Base-by-base conservation (phyloP, 1,284 basidiomycete species). In the Ustilago nuda region DNA sequence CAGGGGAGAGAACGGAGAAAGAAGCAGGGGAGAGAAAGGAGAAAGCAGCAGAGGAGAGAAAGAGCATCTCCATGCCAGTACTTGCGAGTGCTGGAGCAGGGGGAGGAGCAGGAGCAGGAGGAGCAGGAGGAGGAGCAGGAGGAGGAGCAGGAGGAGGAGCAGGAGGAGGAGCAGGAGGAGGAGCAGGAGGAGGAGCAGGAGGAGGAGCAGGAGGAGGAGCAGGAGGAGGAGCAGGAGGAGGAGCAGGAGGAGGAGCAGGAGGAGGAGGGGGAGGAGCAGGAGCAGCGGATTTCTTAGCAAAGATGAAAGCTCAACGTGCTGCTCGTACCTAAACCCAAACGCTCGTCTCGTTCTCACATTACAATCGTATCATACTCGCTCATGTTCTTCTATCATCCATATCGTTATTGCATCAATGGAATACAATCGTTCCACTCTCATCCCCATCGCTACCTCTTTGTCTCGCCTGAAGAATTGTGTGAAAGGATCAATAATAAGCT, bases 401-500 rank as follows among this genome's bases (percentile, higher is more conserved):
- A 41, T 17, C 27, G 13, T 52, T 52, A 6, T 35, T 35, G 9
- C 11, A 15, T 17, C 23, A 27, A 41, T 52, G 3, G 51, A 33
- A 52, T 52, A 13, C 51, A 52, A 52, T 50, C 23, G 27, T 50
- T 4, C 30, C 30, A 35, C 3, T 52, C 11, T 48, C 23, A 48
- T 52, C 17, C 8, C 13, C n/a, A 19, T 37, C 15, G n/a, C 3
- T 48, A n/a, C 23, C 15, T 19, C 4, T 54, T 8, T 37, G 8
- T 54, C 17, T 6, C 19, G 17, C 19, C 13, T 17, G n/a, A 17
- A 6, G 3, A 9, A 30, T 36, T 11, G 43, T 39, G 37, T 37
- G 23, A 54, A 17, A 36, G n/a, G 32, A 9, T 66, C 52, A 81
- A 36, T 76, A 82, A 36, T 82, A 82, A 2, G 78, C 78, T 1